A percentile compares a stretch with the other conserved stretches of the same genome.
These are phyloP conservation scores for Saccharomycopsis phalli DNA, from an alignment of 1,139 yeast genomes.

Conservation along the genomic window DNA sequence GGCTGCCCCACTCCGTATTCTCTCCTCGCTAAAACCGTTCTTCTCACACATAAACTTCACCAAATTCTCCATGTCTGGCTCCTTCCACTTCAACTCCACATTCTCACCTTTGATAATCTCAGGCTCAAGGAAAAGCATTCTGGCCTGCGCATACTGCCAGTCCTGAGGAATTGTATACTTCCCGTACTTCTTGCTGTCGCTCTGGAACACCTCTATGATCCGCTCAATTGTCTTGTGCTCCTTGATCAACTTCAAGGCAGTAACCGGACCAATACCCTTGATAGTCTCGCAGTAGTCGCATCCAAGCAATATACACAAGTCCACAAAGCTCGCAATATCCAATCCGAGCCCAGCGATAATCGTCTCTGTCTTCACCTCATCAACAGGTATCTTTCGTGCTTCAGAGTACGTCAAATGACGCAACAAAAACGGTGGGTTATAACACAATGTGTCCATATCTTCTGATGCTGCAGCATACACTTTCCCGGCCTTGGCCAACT, in stretches of 20 bases:
- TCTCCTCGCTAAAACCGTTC: slow-evolving; percentile 86
- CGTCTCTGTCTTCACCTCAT: slow-evolving; percentile 62
- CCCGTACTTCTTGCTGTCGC: slow-evolving; percentile 47
- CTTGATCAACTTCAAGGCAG: slow-evolving; percentile 79
- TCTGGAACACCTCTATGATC: slow-evolving; percentile 54
- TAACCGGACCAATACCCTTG: slow-evolving; percentile 91
- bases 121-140: slow-evolving; percentile 73
- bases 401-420: slow-evolving; percentile 92
- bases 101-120: slow-evolving; percentile 60
- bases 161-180: slow-evolving; percentile 85
- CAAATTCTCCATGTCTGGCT: slow-evolving; percentile 71
- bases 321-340: slow-evolving; percentile 69
- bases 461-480: slow-evolving; percentile 98
- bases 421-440: slow-evolving; percentile 72
- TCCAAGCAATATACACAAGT: slow-evolving; percentile 85
- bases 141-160: slow-evolving; percentile 89
- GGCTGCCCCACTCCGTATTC: slow-evolving; percentile 81
- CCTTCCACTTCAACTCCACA: slow-evolving; percentile 61
- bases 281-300: slow-evolving; percentile 97
- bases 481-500: slow-evolving; percentile 74
- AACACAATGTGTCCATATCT: slow-evolving; percentile 97
- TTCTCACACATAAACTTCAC: slow-evolving; percentile 62
- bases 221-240: slow-evolving; percentile 79
- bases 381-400: slow-evolving; percentile 85
- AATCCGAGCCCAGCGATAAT: slow-evolving; percentile 73